A percentile compares a stretch with the other conserved stretches of the same genome.
Conservation (phyloP, 139 green algal genomes). For the Penium margaritaceum region DNA sequence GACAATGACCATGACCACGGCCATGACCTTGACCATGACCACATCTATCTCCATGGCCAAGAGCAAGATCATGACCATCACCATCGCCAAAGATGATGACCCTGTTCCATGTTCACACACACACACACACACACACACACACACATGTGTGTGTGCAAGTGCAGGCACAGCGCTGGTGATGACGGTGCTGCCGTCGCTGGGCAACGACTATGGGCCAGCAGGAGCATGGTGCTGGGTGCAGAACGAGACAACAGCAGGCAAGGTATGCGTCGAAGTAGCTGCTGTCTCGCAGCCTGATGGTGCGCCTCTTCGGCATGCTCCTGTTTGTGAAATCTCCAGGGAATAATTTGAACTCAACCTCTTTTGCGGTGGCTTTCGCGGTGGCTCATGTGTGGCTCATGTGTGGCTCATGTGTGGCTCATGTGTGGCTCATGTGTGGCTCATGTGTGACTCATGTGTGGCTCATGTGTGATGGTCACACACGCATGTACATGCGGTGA, state of each 20-base stretch:
- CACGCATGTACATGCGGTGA: too few species aligned
- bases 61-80: too few species aligned
- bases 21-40: too few species aligned
- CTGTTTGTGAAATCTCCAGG: background rate
- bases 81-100: too few species aligned
- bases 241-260: conserved; percentile 17
- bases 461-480: too few species aligned
- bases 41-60: too few species aligned
- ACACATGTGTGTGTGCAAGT: background rate
- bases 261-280: conserved; percentile 1
- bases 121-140: background rate
- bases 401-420: background rate
- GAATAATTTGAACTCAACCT: background rate
- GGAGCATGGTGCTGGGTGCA: conserved; percentile 26
- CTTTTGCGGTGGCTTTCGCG: background rate
- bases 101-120: background rate
- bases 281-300: background rate
- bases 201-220: conserved; percentile 26
- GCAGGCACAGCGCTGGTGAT: conserved; percentile 13
- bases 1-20: too few species aligned
- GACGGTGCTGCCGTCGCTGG: conserved; percentile 13
- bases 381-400: background rate
- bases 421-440: background rate
- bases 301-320: background rate
- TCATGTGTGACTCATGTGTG: background rate